phyloP scores from a whole-genome alignment of 164 flowering plant species.

The Vitis riparia region DNA sequence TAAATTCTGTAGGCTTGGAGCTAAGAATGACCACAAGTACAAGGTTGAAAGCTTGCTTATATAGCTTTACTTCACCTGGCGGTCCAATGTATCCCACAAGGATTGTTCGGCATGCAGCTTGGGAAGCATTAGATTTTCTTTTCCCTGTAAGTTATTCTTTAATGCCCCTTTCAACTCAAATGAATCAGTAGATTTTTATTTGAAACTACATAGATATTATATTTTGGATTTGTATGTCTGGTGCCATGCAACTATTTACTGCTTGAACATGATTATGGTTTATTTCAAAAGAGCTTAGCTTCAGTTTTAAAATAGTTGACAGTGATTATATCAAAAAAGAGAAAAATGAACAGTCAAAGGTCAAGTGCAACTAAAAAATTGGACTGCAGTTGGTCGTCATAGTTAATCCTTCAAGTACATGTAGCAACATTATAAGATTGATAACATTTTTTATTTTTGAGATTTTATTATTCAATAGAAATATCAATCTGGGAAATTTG shows the following conservation, averaged over 20 bases:
- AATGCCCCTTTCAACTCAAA: not conserved
- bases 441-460: not conserved
- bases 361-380: too few relatives aligned
- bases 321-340: too few relatives aligned
- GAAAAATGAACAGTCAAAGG: too few relatives aligned
- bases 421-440: too few relatives aligned
- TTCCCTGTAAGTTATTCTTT: slow-evolving; percentile 72
- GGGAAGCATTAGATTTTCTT: slow-evolving; percentile 86
- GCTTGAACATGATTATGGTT: too few relatives aligned
- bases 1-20: slow-evolving; percentile 65
- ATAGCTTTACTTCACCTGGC: slow-evolving; percentile 98
- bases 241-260: too few relatives aligned
- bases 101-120: slow-evolving; percentile 98
- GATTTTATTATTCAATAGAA: not conserved
- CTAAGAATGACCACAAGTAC: slow-evolving; percentile 94
- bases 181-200: not conserved
- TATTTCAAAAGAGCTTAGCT: too few relatives aligned
- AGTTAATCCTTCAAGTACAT: too few relatives aligned
- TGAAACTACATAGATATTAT: too few relatives aligned
- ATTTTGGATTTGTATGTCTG: too few relatives aligned
- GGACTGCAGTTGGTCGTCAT: too few relatives aligned
- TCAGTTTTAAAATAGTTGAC: too few relatives aligned
- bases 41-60: slow-evolving; percentile 89
- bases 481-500: not conserved
- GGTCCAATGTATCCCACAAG: slow-evolving; percentile 99